phyloP scores from a whole-genome alignment of 805 yeast species.

The Teunomyces funiuensis region DNA sequence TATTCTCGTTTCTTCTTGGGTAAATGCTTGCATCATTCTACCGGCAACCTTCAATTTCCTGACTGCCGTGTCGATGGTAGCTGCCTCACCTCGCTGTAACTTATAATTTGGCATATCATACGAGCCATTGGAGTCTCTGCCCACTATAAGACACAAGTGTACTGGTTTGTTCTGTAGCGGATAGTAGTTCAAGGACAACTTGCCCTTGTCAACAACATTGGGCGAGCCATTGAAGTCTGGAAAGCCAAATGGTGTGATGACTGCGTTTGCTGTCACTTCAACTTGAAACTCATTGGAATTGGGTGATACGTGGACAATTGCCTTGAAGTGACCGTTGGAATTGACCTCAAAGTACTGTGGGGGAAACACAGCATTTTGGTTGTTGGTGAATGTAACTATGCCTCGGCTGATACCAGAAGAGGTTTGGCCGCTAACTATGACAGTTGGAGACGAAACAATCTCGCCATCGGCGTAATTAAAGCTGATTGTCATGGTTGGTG shows the following conservation, averaged over 20 bases:
- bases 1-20: slow-evolving; percentile 83
- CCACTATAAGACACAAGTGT: slow-evolving; percentile 77
- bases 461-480: slow-evolving; percentile 37
- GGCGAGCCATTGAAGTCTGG: slow-evolving; percentile 17
- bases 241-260: slow-evolving; percentile 27
- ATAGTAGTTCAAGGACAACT: slow-evolving; percentile 25
- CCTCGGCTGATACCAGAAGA: slow-evolving; percentile 21
- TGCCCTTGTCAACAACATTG: slow-evolving; percentile 22
- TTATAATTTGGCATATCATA: slow-evolving; percentile 69
- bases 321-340: slow-evolving; percentile 65
- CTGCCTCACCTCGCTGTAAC: slow-evolving; percentile 52
- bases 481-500: slow-evolving; percentile 14
- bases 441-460: slow-evolving; percentile 41
- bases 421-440: slow-evolving; percentile 34
- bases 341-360: slow-evolving; percentile 70
- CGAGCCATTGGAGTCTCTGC: slow-evolving; percentile 65
- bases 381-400: slow-evolving; percentile 31
- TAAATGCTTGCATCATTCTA: slow-evolving; percentile 86
- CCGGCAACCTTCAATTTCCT: slow-evolving; percentile 78
- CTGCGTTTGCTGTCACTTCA: slow-evolving; percentile 45
- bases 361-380: slow-evolving; percentile 51
- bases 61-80: slow-evolving; percentile 67
- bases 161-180: slow-evolving; percentile 74
- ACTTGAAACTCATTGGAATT: slow-evolving; percentile 52
- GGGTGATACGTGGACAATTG: slow-evolving; percentile 64